These are phyloP conservation scores for Boletus speciosus DNA, from an alignment of 768 basidiomycete species.

Conservation along the genomic window DNA sequence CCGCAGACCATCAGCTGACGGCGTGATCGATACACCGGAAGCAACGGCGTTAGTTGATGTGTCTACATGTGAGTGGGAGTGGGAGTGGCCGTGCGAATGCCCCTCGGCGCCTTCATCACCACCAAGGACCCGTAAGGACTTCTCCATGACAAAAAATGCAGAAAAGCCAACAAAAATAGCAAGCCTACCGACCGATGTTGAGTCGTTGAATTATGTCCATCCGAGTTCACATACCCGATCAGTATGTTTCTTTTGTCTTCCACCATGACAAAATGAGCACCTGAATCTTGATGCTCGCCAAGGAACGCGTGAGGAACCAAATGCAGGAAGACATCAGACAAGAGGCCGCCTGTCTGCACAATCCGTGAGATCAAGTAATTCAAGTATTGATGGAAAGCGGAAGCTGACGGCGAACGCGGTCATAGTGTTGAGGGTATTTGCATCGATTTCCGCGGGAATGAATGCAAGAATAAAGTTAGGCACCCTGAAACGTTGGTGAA, in stretches of 20 bases:
- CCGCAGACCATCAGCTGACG: constrained; percentile 47
- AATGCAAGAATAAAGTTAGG: constrained; percentile 95
- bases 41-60: constrained; percentile 32
- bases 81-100: constrained; percentile 54
- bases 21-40: constrained; percentile 45
- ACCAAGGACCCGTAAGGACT: constrained; percentile 78
- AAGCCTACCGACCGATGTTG: constrained; percentile 41
- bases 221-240: constrained; percentile 58
- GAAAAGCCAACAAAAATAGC: constrained; percentile 86
- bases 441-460: constrained; percentile 84
- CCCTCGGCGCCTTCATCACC: constrained; percentile 49
- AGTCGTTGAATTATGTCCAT: constrained; percentile 6
- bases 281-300: constrained; percentile 74
- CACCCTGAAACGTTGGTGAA: constrained; percentile 48
- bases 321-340: constrained; percentile 91
- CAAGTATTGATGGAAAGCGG: constrained; percentile 5
- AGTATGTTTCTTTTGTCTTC: constrained; percentile 91
- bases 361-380: constrained; percentile 18
- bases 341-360: constrained; percentile 76
- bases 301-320: constrained; percentile 90
- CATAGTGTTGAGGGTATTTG: constrained; percentile 87
- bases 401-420: constrained; percentile 82
- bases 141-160: constrained; percentile 91
- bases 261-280: constrained; percentile 77
- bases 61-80: constrained; percentile 50